Base-by-base conservation (phyloP, 2,329 filamentous ascomycete genomes). In the Phialophora macrospora region DNA sequence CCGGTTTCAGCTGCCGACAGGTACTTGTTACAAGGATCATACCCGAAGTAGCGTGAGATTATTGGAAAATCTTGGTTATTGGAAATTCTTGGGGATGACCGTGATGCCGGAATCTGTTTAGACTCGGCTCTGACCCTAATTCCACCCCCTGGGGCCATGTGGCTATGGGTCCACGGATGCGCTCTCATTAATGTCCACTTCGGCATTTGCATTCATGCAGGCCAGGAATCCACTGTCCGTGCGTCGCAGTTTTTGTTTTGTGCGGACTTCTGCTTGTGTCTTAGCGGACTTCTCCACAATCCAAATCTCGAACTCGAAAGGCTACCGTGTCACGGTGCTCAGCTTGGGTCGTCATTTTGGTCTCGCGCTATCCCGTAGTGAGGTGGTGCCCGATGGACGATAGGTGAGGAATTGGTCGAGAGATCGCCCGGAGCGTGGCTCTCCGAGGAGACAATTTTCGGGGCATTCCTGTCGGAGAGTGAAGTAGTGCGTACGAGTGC, bases 261-360 rank as follows among this genome's bases (percentile, higher is more conserved):
- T 30, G 38, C 32, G 20, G 26, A 17, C 48, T 34, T 22, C 32
- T 20, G 28, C 56, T 32, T 14, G 56, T 22, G n/a, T 26, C 48
- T n/a, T 60, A 38, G 48, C 6, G n/a, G 41, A 4, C 30, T 51
- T 41, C 58, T 60, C 58, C 58, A 60, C 58, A 54, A 52, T 22
- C 48, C 22, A 44, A 41, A 60, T 60, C 46, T 60, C 58, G 58
- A 60, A 51, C 22, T 32, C 48, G 46, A 26, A 38, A 58, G 38
- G 38, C 46, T 44, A 41, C 44, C 12, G 24, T 49, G 41, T 61
- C 24, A 24, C 24, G 2, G 24, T 24, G 24, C 6, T 61, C 49
- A 65, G 63, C 63, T 62, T 24, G 51, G 55, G n/a, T 24, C 34
- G 22, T 20, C 9, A 4, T 3, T 11, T 44, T 28, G 30, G 58